These are phyloP conservation scores for Tilletia caries DNA, from an alignment of 1,284 basidiomycete species.

Conservation along the genomic window DNA sequence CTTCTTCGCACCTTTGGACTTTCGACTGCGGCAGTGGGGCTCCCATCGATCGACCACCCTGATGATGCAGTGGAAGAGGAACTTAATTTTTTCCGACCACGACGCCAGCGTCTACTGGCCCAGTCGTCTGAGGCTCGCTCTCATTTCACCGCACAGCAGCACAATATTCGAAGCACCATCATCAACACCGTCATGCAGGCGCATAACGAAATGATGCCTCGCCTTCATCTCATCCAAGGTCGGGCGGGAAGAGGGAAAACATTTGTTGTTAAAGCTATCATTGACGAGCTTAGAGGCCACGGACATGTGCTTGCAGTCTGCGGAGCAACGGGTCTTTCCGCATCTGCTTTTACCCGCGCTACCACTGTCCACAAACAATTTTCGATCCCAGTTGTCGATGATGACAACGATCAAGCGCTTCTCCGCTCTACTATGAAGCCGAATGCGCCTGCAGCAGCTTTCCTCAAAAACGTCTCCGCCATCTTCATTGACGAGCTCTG, in stretches of 20 bases:
- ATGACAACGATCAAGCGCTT: background rate
- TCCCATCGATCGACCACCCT: too few relatives aligned
- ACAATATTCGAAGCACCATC: too few relatives aligned
- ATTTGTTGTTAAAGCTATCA: background rate
- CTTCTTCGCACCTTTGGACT: too few relatives aligned
- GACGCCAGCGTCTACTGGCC: too few relatives aligned
- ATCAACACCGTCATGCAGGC: too few relatives aligned
- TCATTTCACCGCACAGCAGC: too few relatives aligned
- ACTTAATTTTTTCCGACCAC: too few relatives aligned
- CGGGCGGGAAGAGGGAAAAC: background rate
- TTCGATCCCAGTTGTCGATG: background rate
- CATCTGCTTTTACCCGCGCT: background rate
- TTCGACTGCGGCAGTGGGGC: too few relatives aligned
- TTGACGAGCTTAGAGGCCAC: background rate
- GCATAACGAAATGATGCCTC: background rate
- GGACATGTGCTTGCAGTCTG: background rate
- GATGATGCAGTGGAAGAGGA: too few relatives aligned
- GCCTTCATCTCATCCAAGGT: slow-evolving; percentile 6
- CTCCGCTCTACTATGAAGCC: background rate
- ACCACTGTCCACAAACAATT: background rate
- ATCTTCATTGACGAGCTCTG: background rate
- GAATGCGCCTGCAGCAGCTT: background rate
- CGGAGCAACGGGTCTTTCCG: background rate
- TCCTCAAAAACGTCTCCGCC: background rate
- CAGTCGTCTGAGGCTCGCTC: too few relatives aligned